A percentile compares a stretch with the other conserved stretches of the same genome.
Conservation (phyloP, 1,139 yeast species). For the Geotrichum phurueaensis region DNA sequence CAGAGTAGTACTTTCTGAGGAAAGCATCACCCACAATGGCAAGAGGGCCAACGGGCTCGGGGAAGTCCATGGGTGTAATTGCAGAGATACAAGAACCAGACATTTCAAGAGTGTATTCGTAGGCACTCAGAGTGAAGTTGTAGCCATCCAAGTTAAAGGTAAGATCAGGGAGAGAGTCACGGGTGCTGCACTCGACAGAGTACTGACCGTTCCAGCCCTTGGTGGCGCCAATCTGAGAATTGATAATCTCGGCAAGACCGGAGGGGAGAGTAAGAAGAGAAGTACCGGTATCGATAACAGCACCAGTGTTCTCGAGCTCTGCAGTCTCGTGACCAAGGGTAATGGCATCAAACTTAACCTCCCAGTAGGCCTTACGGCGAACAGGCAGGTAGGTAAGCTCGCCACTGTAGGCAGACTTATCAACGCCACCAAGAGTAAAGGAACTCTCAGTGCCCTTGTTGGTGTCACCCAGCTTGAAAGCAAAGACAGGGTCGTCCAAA, state of each 20-base stretch:
- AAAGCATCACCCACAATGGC: constrained; percentile 96
- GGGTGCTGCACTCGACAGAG: constrained; percentile 77
- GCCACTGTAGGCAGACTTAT: constrained; percentile 66
- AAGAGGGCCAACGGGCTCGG: constrained; percentile 91
- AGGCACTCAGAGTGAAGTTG: constrained; percentile 81
- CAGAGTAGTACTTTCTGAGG: constrained; percentile 88
- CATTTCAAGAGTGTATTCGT: constrained; percentile 87
- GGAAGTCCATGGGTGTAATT: constrained; percentile 95
- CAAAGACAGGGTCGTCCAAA: constrained; percentile 76
- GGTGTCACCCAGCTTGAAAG: constrained; percentile 82
- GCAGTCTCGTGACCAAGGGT: constrained; percentile 91
- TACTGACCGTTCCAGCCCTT: constrained; percentile 98
- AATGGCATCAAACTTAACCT: constrained; percentile 84
- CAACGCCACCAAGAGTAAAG: constrained; percentile 93
- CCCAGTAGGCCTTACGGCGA: constrained; percentile 99
- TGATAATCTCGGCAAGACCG: constrained; percentile 88
- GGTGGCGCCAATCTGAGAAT: constrained; percentile 92
- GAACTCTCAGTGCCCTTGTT: constrained; percentile 62
- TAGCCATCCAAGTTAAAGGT: constrained; percentile 84
- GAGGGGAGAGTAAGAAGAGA: constrained; percentile 92
- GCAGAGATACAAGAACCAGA: constrained; percentile 94
- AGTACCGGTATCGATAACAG: constrained; percentile 98
- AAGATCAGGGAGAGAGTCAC: constrained; percentile 81
- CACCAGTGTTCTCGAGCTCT: constrained; percentile 75
- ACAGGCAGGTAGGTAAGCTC: constrained; percentile 91